Base-by-base conservation (phyloP, 1,284 basidiomycete species). In the Trichosporon asahii region DNA sequence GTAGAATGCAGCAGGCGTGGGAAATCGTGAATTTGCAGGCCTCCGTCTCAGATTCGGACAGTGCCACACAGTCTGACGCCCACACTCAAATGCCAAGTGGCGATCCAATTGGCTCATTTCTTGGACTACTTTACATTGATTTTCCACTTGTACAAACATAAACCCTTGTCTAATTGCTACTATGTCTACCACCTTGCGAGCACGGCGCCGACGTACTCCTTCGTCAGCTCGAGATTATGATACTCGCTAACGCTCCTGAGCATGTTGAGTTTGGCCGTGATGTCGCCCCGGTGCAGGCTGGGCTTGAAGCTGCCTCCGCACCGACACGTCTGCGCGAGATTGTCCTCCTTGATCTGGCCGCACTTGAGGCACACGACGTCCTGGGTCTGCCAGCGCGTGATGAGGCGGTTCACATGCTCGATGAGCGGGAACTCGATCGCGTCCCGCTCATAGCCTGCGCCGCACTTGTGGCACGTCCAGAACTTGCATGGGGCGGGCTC, bases 361-460 rank as follows among this genome's bases (percentile, higher is more conserved):
- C 97, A 99, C 77, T 92, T 94, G 23, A 86, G 84, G 82, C 97
- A 99, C 9, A 80, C 73, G 25, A 84, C 84, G 80, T 99, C 97
- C 82, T 98, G 95, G 74, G 96, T 90, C 44, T 92, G 88, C 79
- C 91, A 95, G 46, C 88, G 86, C 33, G 90, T 87, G 78, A 96
- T 89, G 63, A 93, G 85, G 27, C 86, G 84, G 64, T 89, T 87
- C 29, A 95, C 88, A 78, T 90, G 85, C 69, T 91, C 90, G 72
- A 99, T 89, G 72, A 99, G 85, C 66, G 90, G 88, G 77, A 92
- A 90, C 84, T 99, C 95, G 78, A 99, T 93, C 44, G 89, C 87
- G 4, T 87, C 85, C 5, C 91, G 88, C 80, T 98, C 95, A 82
- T 95, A 96, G 78, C 95, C 92, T 35, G 90, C 89, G n/a, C 88